phyloP scores from a whole-genome alignment of 441 rosid genomes.

The Erodium texanum region DNA sequence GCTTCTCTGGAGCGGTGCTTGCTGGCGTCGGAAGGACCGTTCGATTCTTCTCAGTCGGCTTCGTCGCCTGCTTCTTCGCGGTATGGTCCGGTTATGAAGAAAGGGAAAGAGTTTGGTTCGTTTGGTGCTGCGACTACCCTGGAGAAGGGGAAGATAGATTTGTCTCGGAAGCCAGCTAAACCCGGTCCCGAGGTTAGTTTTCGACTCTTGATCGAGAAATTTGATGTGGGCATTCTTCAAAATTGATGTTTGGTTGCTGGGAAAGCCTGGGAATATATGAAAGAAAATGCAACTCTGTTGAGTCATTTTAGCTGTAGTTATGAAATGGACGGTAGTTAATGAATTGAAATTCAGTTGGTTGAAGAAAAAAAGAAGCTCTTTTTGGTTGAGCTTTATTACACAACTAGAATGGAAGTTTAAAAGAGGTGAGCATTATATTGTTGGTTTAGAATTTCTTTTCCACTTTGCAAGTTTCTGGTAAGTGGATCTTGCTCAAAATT shows the following conservation, averaged over 20 bases:
- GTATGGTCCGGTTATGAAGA: constrained; percentile 55
- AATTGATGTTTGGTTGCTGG: neutral
- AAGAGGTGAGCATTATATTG: neutral
- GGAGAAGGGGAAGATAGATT: constrained; percentile 79
- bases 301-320: neutral
- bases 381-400: neutral
- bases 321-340: too few species aligned
- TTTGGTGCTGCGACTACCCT: constrained; percentile 77
- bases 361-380: neutral
- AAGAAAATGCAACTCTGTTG: neutral
- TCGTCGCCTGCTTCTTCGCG: constrained; percentile 26
- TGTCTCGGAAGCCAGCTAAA: constrained; percentile 46
- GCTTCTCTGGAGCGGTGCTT: constrained; percentile 5
- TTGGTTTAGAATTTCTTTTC: neutral
- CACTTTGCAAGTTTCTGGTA: neutral
- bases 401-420: neutral
- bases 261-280: neutral
- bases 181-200: constrained; percentile 63
- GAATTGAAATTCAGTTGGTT: neutral
- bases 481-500: neutral
- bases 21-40: neutral
- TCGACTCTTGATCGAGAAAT: neutral
- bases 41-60: constrained; percentile 19
- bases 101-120: constrained; percentile 42
- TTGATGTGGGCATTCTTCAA: neutral